Base-by-base conservation (phyloP, 805 yeast genomes). In the Hermanozyma aechmeae region DNA sequence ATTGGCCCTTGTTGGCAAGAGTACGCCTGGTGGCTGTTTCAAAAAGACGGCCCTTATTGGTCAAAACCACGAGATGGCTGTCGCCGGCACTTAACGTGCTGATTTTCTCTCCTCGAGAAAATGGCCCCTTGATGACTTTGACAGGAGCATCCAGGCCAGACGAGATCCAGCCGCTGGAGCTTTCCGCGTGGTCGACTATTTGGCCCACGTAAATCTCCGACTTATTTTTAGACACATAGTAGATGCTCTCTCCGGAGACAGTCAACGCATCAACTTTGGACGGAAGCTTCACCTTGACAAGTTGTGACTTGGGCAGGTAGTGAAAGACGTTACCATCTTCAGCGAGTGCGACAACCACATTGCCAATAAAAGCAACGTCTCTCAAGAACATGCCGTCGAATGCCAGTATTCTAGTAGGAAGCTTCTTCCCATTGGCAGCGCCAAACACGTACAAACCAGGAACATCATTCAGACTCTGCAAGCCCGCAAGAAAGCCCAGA, bases 271-370 rank as follows among this genome's bases (percentile, higher is more conserved):
- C 33, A 5, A 53, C 43, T 23, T 48, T 57, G 30, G 25, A 37
- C 2, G 67, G 66, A 16, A 58, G 31, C 12, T 40, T 37, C 4
- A 51, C 29, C 28, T 35, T 26, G 14, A 41, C 45, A n/a, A n/a
- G n/a, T n/a, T n/a, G n/a, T n/a, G n/a, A n/a, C n/a, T n/a, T n/a
- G 33, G 59, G 50, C 11, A 40, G 33, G 82, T 87, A 84, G 46
- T 79, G 81, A 31, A 73, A 75, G 18, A 85, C 62, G 43, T 79
- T 71, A 13, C 96, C 97, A 11, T 68, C 69, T 1, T 65, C 63
- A 35, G 76, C 71, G 12, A 84, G 70, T 0, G 85, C 85, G 16
- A 70, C 76, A 6, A 72, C 57, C 10, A 53, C 51, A 30, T 48
- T 53, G 4, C 62, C 64, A 15, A 65, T 59, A 2, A 84, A 46